These are phyloP conservation scores for Lachnellula arida DNA, from an alignment of 2,329 filamentous ascomycete genomes.

Conservation along the genomic window DNA sequence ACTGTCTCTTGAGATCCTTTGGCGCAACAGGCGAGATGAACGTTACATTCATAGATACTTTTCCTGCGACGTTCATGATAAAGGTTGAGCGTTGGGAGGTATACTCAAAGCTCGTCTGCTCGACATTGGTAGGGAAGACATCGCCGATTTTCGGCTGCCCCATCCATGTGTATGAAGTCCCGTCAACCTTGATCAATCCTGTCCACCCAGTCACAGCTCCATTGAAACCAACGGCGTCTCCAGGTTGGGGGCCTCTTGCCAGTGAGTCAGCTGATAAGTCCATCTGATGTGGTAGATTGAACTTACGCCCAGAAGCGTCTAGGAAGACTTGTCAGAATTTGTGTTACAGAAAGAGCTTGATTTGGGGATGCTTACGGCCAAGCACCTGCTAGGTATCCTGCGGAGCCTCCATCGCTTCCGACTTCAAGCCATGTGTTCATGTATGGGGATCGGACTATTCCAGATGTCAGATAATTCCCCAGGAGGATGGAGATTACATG, in stretches of 20 bases:
- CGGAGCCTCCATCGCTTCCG: constrained; percentile 56
- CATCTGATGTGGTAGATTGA: not conserved
- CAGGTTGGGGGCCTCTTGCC: constrained; percentile 24
- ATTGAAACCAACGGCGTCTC: constrained; percentile 31
- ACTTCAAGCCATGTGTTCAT: constrained; percentile 68
- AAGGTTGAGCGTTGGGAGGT: constrained; percentile 70
- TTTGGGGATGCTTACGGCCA: constrained; percentile 21
- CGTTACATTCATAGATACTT: constrained; percentile 60
- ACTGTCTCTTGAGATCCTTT: constrained; percentile 61
- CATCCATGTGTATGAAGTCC: constrained; percentile 62
- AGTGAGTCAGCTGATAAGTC: not conserved
- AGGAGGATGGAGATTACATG: not conserved
- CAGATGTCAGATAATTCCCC: not conserved
- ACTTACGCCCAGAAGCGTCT: constrained; percentile 30
- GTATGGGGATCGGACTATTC: constrained; percentile 61
- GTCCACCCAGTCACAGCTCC: constrained; percentile 60
- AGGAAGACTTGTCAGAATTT: constrained; percentile 11
- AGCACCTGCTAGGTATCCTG: constrained; percentile 60
- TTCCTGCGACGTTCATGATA: constrained; percentile 57
- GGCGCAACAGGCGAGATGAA: constrained; percentile 71
- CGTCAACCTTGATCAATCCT: constrained; percentile 67
- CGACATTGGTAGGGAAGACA: constrained; percentile 43
- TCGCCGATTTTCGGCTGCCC: constrained; percentile 43
- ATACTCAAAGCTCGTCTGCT: constrained; percentile 62
- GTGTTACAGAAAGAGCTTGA: not conserved